A percentile compares a stretch with the other conserved stretches of the same genome.
These are phyloP conservation scores for Phytopythium aichiense DNA, from an alignment of 352 stramenopile genomes.

Conservation along the genomic window DNA sequence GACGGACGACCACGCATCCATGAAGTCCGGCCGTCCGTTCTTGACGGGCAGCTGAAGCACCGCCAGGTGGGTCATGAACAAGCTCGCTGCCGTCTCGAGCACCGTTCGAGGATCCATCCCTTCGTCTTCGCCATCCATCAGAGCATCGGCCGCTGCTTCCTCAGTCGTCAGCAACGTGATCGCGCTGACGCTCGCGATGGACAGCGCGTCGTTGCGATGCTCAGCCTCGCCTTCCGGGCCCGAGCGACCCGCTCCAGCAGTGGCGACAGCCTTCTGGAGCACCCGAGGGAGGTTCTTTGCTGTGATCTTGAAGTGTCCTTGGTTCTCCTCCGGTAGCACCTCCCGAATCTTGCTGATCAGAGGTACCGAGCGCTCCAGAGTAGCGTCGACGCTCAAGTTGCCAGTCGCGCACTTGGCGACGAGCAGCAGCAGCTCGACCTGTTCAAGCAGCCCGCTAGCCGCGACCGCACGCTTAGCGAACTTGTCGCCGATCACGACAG, in stretches of 20 bases:
- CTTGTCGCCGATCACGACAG: slow-evolving; percentile 43
- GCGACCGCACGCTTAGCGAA: slow-evolving; percentile 59
- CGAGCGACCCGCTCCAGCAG: neutral
- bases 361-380: slow-evolving; percentile 26
- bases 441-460: slow-evolving; percentile 36
- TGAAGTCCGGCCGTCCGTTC: slow-evolving; percentile 60
- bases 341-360: slow-evolving; percentile 42
- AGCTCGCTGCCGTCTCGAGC: slow-evolving; percentile 41
- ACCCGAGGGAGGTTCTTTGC: slow-evolving; percentile 25
- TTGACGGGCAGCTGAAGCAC: slow-evolving; percentile 45
- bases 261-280: slow-evolving; percentile 19
- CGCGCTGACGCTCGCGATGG: slow-evolving; percentile 31
- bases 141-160: slow-evolving; percentile 37
- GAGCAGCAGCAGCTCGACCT: slow-evolving; percentile 59
- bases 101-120: slow-evolving; percentile 26
- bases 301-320: slow-evolving; percentile 52
- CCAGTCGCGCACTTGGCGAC: slow-evolving; percentile 49
- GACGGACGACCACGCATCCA: slow-evolving; percentile 65
- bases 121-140: slow-evolving; percentile 19
- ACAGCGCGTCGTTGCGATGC: slow-evolving; percentile 12
- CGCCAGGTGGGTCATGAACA: slow-evolving; percentile 54
- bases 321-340: slow-evolving; percentile 41
- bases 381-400: slow-evolving; percentile 40
- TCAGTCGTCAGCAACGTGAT: slow-evolving; percentile 61
- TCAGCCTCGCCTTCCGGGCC: neutral